Evolutionary conservation across 2,329 filamentous ascomycete genomes (phyloP).

Genomic region (Chaetomium sp.): DNA sequence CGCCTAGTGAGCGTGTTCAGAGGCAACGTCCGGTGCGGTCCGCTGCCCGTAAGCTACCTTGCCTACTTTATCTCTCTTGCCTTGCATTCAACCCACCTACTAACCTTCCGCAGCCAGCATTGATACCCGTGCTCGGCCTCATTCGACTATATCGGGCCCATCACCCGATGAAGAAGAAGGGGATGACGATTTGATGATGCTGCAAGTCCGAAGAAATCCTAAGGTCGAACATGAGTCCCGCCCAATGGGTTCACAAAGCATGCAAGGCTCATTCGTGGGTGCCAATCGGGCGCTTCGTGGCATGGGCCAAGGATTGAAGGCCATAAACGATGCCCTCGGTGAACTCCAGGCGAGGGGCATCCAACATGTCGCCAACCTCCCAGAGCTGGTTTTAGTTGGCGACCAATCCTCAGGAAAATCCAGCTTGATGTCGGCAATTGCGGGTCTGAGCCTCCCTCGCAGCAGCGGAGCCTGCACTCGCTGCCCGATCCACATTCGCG

Average conservation of each 20-base stretch:
- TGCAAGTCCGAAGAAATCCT: conserved; percentile 23
- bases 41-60: conserved; percentile 18
- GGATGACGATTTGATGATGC: conserved; percentile 23
- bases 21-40: conserved; percentile 16
- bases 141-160: background rate
- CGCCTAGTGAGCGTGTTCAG: conserved; percentile 7
- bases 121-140: conserved; percentile 17
- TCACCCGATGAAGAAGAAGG: conserved; percentile 14
- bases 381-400: conserved; percentile 75
- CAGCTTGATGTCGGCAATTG: conserved; percentile 57
- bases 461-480: conserved; percentile 69
- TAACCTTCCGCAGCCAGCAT: conserved; percentile 25
- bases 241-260: conserved; percentile 9
- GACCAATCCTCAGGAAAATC: conserved; percentile 84
- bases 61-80: background rate
- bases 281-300: conserved; percentile 39
- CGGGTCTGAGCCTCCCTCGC: conserved; percentile 65
- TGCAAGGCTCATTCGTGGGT: conserved; percentile 27
- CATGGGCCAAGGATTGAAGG: conserved; percentile 58
- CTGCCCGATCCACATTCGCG: conserved; percentile 73
- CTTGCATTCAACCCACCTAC: background rate
- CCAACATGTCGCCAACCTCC: conserved; percentile 62
- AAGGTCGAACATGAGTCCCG: conserved; percentile 5
- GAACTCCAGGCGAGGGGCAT: conserved; percentile 68
- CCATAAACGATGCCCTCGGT: conserved; percentile 58